A percentile compares a stretch with the other conserved stretches of the same genome.
Evolutionary conservation across 257 asterid genomes (phyloP).

Genomic region (Petunia secreta): DNA sequence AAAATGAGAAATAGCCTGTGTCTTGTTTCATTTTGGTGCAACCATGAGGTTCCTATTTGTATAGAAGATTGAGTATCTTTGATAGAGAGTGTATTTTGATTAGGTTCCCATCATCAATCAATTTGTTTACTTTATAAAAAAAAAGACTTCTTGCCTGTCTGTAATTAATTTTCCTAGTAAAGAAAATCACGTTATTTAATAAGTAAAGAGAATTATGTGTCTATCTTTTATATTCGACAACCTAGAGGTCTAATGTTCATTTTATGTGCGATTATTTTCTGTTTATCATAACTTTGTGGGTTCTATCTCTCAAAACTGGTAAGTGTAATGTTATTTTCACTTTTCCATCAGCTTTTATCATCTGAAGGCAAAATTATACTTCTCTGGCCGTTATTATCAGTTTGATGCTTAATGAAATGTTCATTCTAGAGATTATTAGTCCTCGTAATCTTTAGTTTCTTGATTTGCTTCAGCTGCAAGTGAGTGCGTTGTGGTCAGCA

Average conservation of each 20-base stretch:
- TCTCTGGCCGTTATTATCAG: not conserved
- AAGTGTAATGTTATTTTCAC: too few species aligned
- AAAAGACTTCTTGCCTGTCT: not conserved
- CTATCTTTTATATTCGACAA: not conserved
- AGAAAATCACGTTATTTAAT: not conserved
- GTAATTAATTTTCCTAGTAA: not conserved
- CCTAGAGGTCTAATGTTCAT: conserved; percentile 6
- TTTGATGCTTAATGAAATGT: not conserved
- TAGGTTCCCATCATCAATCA: not conserved
- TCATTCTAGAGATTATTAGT: not conserved
- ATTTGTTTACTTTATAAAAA: not conserved
- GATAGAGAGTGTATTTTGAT: not conserved
- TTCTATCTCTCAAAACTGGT: not conserved
- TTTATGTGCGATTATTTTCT: not conserved
- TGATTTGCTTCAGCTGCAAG: not conserved
- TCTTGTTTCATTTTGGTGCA: not conserved
- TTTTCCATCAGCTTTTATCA: too few species aligned
- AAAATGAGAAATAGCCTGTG: not conserved
- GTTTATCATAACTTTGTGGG: not conserved
- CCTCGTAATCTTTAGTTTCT: not conserved
- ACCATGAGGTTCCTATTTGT: not conserved
- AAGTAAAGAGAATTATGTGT: not conserved
- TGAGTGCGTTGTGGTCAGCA: not conserved
- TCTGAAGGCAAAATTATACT: not conserved
- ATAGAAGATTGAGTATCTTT: conserved; percentile 5